Conservation (phyloP, 768 basidiomycete species). For the Xanthoconium stramineum region DNA sequence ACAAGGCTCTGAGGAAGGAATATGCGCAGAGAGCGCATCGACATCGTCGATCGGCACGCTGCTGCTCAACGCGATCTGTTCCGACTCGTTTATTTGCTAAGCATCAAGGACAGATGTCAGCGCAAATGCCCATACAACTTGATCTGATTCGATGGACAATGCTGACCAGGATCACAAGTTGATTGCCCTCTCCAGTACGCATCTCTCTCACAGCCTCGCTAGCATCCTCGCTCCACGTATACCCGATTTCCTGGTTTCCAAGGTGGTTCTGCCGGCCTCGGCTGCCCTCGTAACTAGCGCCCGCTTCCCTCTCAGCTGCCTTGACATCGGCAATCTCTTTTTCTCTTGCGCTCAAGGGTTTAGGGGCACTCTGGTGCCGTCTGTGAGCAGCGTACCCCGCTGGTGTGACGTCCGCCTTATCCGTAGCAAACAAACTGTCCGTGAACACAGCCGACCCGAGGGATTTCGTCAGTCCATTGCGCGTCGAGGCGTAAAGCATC, state of each 20-base stretch:
- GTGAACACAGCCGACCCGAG: constrained; percentile 72
- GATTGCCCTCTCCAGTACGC: constrained; percentile 43
- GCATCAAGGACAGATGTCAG: background rate
- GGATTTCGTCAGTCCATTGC: constrained; percentile 63
- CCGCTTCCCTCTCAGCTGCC: constrained; percentile 67
- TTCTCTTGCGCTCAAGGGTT: constrained; percentile 81
- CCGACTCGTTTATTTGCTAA: constrained; percentile 64
- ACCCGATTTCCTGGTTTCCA: constrained; percentile 52
- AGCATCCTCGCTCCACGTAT: constrained; percentile 66
- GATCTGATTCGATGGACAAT: background rate
- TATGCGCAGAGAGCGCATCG: constrained; percentile 41
- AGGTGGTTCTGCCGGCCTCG: constrained; percentile 53
- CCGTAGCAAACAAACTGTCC: constrained; percentile 76
- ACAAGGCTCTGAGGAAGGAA: constrained; percentile 63
- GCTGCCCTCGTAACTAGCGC: constrained; percentile 55
- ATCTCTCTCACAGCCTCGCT: constrained; percentile 63
- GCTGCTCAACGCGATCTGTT: constrained; percentile 55
- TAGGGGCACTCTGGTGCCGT: constrained; percentile 67
- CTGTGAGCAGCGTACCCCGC: constrained; percentile 73
- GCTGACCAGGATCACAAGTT: constrained; percentile 65
- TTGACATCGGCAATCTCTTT: constrained; percentile 76
- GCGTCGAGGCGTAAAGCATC: constrained; percentile 89
- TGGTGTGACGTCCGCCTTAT: constrained; percentile 61
- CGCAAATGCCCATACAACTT: background rate
- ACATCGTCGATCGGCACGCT: constrained; percentile 39